phyloP scores from a whole-genome alignment of 345 rosid genomes.

The Trapa bicornis region DNA sequence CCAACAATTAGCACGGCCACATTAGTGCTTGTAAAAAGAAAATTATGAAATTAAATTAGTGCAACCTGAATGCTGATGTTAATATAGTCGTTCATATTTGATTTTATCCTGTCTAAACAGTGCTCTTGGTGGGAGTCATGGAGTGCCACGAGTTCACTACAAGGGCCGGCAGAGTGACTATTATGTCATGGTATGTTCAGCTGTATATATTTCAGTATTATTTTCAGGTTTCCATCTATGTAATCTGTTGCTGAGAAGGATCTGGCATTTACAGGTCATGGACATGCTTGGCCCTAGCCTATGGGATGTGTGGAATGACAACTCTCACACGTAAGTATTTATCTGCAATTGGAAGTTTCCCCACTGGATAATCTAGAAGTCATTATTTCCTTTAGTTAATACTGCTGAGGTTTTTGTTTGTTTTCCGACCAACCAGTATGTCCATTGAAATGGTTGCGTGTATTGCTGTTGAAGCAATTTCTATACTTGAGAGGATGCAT shows the following conservation, averaged over 20 bases:
- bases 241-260: not conserved
- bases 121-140: slow-evolving; percentile 70
- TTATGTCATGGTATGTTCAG: slow-evolving; percentile 53
- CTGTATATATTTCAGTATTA: not conserved
- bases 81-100: not conserved
- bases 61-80: slow-evolving; percentile 2
- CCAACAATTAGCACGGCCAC: not conserved
- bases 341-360: not conserved
- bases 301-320: slow-evolving; percentile 76
- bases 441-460: slow-evolving; percentile 46
- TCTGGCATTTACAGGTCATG: slow-evolving; percentile 41
- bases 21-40: not conserved
- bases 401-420: not conserved
- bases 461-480: slow-evolving; percentile 40
- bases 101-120: slow-evolving; percentile 16
- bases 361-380: not conserved
- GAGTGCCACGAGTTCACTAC: slow-evolving; percentile 63
- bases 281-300: slow-evolving; percentile 77
- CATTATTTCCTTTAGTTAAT: not conserved
- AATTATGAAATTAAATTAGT: not conserved
- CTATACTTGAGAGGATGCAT: slow-evolving; percentile 41
- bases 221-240: not conserved
- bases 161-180: slow-evolving; percentile 70
- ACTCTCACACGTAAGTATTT: slow-evolving; percentile 28
- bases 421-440: slow-evolving; percentile 23